Conservation (phyloP, 1,284 basidiomycete genomes). For the Rhizoctonia solani region DNA sequence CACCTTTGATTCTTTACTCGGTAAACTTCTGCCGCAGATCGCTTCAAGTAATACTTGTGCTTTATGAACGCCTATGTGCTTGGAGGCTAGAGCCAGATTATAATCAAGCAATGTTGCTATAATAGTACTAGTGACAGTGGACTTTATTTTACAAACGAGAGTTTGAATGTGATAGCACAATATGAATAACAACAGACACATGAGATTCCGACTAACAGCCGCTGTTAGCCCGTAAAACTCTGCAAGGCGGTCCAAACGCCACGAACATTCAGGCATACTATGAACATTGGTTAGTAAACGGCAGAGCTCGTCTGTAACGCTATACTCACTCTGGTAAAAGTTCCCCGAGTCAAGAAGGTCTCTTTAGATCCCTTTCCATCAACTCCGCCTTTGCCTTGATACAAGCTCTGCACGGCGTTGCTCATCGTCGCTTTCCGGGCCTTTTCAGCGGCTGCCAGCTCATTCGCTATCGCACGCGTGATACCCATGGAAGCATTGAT, state of each 20-base stretch:
- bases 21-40: background rate
- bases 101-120: background rate
- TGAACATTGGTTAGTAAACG: constrained; percentile 2
- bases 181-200: background rate
- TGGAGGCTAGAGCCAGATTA: background rate
- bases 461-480: constrained; percentile 49
- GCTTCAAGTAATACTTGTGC: background rate
- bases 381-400: constrained; percentile 57
- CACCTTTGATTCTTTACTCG: background rate
- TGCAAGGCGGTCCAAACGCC: background rate
- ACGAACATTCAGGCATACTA: constrained; percentile 29
- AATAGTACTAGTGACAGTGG: background rate
- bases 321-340: constrained; percentile 73
- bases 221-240: background rate
- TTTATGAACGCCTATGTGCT: background rate
- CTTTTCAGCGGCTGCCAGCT: constrained; percentile 69
- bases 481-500: constrained; percentile 34
- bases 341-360: constrained; percentile 81
- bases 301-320: background rate
- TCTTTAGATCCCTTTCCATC: constrained; percentile 63
- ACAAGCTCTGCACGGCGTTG: constrained; percentile 72
- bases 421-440: constrained; percentile 78
- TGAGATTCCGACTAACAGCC: background rate
- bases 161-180: background rate
- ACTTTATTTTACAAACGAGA: background rate